phyloP scores from a whole-genome alignment of 371 early-diverging fungal genomes.

The Mucor mucedo region DNA sequence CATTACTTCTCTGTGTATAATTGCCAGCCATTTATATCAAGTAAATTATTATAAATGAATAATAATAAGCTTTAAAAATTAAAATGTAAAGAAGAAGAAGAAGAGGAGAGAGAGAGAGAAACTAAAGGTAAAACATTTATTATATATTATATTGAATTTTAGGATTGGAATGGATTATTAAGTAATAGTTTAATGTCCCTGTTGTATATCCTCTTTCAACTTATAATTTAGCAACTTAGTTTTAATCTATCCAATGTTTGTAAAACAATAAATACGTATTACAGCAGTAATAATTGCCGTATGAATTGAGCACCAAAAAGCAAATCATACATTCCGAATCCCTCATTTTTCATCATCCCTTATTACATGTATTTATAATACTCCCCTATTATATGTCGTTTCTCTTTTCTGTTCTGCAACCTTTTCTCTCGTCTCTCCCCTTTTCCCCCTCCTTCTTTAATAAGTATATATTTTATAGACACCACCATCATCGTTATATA shows the following conservation, averaged over 20 bases:
- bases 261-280: constrained; percentile 5
- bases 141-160: constrained; percentile 7
- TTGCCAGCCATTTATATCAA: neutral
- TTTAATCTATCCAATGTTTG: constrained; percentile 29
- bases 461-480: constrained; percentile 6
- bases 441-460: constrained; percentile 4
- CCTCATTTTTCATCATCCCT: constrained; percentile 18
- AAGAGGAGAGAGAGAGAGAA: constrained; percentile 2
- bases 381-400: neutral
- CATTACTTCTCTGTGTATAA: neutral
- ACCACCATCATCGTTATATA: neutral
- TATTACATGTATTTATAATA: constrained; percentile 7
- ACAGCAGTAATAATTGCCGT: constrained; percentile 6
- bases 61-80: neutral
- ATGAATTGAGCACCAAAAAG: neutral
- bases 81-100: constrained; percentile 8
- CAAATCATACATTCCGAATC: constrained; percentile 17
- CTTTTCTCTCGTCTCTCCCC: neutral
- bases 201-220: constrained; percentile 23
- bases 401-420: constrained; percentile 1
- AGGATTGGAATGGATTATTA: constrained; percentile 17
- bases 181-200: constrained; percentile 20
- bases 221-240: neutral
- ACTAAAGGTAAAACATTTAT: neutral
- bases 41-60: neutral